phyloP scores from a whole-genome alignment of 169 alveolate species.

The Plasmodium chabaudi region DNA sequence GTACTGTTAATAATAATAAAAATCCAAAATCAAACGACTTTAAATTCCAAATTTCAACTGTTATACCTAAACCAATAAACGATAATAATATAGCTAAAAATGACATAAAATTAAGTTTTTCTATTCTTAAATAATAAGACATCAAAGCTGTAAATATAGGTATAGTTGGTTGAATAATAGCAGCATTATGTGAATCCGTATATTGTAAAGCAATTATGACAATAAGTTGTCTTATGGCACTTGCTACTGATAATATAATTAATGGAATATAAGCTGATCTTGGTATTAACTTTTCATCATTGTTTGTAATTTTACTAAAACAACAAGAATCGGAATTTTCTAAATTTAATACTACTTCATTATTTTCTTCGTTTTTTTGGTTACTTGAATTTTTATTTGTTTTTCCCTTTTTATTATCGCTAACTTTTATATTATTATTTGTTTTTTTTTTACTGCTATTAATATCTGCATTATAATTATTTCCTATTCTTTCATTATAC shows the following conservation, averaged over 20 bases:
- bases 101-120: conserved; percentile 72
- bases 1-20: conserved; percentile 62
- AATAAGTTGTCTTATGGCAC: conserved; percentile 79
- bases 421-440: conserved; percentile 12
- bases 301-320: conserved; percentile 20
- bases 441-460: conserved; percentile 9
- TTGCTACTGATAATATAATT: conserved; percentile 66
- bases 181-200: conserved; percentile 75
- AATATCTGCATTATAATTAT: background rate
- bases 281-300: conserved; percentile 58
- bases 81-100: conserved; percentile 71
- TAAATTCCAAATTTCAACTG: conserved; percentile 71
- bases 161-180: conserved; percentile 78
- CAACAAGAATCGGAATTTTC: conserved; percentile 11
- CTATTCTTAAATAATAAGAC: conserved; percentile 76
- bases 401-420: background rate
- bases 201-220: conserved; percentile 75
- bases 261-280: conserved; percentile 53
- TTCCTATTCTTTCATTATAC: background rate
- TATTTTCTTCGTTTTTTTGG: background rate
- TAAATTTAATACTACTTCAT: conserved; percentile 2
- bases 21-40: conserved; percentile 49
- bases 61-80: conserved; percentile 73
- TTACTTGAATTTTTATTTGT: background rate
- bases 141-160: conserved; percentile 81